Conservation (phyloP, 345 rosid genomes). For the Gossypium australe region DNA sequence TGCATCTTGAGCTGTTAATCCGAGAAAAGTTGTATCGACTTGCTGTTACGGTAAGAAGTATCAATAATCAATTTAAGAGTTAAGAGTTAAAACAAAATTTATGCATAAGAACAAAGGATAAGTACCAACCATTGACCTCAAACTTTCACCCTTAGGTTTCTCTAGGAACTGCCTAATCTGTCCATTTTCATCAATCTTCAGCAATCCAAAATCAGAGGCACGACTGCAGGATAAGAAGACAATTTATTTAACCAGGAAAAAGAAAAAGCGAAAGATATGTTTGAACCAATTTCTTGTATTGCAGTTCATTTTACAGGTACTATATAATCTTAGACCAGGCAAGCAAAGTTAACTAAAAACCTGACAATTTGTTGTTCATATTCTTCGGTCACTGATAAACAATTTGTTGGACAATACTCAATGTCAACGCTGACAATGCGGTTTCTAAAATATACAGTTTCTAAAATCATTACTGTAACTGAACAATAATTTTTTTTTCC, state of each 20-base stretch:
- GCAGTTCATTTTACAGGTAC: neutral
- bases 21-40: constrained; percentile 57
- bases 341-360: neutral
- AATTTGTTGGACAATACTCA: neutral
- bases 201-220: constrained; percentile 71
- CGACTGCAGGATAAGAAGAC: constrained; percentile 39
- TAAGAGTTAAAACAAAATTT: neutral
- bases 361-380: neutral
- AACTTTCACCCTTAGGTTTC: constrained; percentile 63
- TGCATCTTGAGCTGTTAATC: constrained; percentile 58
- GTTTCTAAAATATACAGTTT: too few species aligned
- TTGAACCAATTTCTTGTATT: neutral
- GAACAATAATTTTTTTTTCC: neutral
- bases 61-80: neutral
- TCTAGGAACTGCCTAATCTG: constrained; percentile 56
- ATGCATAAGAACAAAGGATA: neutral
- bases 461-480: too few species aligned
- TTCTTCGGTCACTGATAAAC: neutral
- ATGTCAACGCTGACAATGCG: too few species aligned
- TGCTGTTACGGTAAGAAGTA: constrained; percentile 31
- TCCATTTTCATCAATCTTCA: constrained; percentile 67
- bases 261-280: neutral
- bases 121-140: constrained; percentile 62
- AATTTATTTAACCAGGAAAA: neutral
- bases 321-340: neutral